Conservation (phyloP, 164 flowering plant genomes). For the Magnolia kwangsiensis region DNA sequence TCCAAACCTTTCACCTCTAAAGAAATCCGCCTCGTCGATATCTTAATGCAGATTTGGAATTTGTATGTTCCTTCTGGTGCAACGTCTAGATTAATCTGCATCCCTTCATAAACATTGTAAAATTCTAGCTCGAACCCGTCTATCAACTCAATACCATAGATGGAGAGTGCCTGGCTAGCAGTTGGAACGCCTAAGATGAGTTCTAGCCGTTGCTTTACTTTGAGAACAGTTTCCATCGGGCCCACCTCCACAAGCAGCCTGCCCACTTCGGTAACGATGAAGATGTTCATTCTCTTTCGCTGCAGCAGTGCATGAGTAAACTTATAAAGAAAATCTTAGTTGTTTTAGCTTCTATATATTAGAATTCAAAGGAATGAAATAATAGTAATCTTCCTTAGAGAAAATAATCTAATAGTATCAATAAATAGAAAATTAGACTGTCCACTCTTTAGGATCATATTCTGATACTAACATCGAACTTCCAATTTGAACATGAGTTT, state of each 20-base stretch:
- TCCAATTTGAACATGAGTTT: neutral
- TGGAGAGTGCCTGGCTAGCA: slow-evolving; percentile 45
- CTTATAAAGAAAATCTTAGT: neutral
- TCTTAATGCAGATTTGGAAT: slow-evolving; percentile 41
- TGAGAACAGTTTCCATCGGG: slow-evolving; percentile 43
- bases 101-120: slow-evolving; percentile 57
- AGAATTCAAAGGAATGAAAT: neutral
- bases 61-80: slow-evolving; percentile 14
- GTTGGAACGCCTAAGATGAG: slow-evolving; percentile 47
- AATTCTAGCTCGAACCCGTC: slow-evolving; percentile 83
- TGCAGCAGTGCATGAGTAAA: neutral
- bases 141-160: slow-evolving; percentile 54
- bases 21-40: slow-evolving; percentile 36
- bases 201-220: slow-evolving; percentile 54
- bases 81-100: slow-evolving; percentile 46
- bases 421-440: neutral
- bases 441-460: neutral
- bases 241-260: slow-evolving; percentile 48
- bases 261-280: slow-evolving; percentile 25
- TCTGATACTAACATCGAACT: neutral
- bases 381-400: no score
- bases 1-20: slow-evolving; percentile 60
- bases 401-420: no score
- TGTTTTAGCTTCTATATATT: neutral
- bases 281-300: slow-evolving; percentile 42